Base-by-base conservation (phyloP, 257 asterid genomes). In the Petunia secreta region DNA sequence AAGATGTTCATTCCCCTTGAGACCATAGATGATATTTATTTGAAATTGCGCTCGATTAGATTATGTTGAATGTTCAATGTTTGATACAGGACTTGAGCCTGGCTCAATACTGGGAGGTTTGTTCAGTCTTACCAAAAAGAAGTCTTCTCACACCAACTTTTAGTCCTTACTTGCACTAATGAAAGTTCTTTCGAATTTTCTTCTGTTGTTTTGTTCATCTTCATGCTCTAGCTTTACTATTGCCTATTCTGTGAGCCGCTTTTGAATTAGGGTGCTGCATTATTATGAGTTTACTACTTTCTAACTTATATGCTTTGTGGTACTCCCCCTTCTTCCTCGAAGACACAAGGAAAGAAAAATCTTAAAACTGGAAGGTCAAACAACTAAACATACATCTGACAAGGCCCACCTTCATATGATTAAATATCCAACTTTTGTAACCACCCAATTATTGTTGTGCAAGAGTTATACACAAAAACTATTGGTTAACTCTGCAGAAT, bases 1-100 rank as follows among this genome's bases (percentile, higher is more conserved):
- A 88, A 88, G 95, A 66, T 73, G 82, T 75, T 10, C 79, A 62
- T 59, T 75, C 40, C 65, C 80, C 37, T 9, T 50, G 13, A 10
- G 16, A 39, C 75, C 16, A 38, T 5, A 67, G 39, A 0, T 14
- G 36, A 46, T 67, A 16, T 63, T 65, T 62, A 60, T 38, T n/a
- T 65, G 69, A 43, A 11, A 43, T 62, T 78, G 46, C 63, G 46
- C 36, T 48, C 0, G 2, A 46, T 77, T 73, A 73, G 43, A 36
- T 62, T 50, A 36, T 2, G 25, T 73, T 2, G 62, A 34, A 8
- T 73, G 36, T 48, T 50, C 62, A 50, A 73, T 73, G 25, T 48
- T 50, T 73, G 36, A 50, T 73, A 73, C 50, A 5, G 62, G 25
- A 25, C 48, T 48, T 44, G 34, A 73, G 48, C 44, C 39, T 43